Conservation (phyloP, 108 stramenopile species). For the Stephanodiscus triporus region DNA sequence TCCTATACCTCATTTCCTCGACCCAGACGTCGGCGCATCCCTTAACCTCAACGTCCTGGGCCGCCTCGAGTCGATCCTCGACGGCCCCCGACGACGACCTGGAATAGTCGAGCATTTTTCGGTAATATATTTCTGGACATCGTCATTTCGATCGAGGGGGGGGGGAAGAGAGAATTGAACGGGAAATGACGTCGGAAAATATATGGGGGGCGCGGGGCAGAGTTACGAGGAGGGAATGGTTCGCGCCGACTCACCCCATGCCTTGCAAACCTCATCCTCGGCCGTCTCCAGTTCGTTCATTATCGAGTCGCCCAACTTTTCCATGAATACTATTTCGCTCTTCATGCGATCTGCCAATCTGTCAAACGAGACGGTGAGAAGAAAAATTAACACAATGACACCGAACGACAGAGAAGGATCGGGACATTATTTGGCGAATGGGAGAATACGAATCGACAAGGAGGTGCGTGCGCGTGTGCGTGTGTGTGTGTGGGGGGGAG, state of each 20-base stretch:
- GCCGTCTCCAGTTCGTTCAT: conserved; percentile 71
- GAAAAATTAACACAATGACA: not conserved
- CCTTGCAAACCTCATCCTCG: conserved; percentile 63
- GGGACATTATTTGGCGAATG: too few relatives aligned
- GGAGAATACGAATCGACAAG: too few relatives aligned
- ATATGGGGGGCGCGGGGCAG: not conserved
- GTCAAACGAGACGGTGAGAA: not conserved
- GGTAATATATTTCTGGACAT: conserved; percentile 44
- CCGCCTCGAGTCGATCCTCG: conserved; percentile 22
- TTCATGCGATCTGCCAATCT: conserved; percentile 49
- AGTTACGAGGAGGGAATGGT: not conserved
- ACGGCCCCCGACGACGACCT: conserved; percentile 21
- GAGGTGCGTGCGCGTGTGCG: too few relatives aligned
- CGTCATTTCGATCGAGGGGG: not conserved
- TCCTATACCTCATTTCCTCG: conserved; percentile 80
- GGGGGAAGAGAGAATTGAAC: not conserved
- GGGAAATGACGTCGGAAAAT: not conserved
- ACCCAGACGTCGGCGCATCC: conserved; percentile 72
- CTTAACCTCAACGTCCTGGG: conserved; percentile 47
- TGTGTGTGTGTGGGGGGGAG: not conserved
- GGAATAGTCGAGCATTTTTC: conserved; percentile 41
- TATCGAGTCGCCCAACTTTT: conserved; percentile 67
- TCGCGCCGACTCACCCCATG: conserved; percentile 60
- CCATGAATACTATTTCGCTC: conserved; percentile 55
- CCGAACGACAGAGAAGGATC: too few relatives aligned